phyloP scores from a whole-genome alignment of 2,329 filamentous ascomycete species.

The Xylaria sp. region DNA sequence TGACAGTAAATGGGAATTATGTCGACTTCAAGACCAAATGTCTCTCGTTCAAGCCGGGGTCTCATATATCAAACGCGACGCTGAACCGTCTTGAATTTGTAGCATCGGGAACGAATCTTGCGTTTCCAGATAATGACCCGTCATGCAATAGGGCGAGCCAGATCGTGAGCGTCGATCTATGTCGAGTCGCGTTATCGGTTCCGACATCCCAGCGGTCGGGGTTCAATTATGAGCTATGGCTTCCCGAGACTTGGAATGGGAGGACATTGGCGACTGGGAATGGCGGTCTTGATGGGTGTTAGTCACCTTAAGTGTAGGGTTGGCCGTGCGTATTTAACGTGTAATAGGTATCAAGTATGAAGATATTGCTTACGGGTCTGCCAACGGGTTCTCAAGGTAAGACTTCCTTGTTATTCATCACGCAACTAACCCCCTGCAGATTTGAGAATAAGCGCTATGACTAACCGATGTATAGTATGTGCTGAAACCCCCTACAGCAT shows the following conservation, averaged over 20 bases:
- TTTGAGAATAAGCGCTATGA: not conserved
- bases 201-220: constrained; percentile 53
- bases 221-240: constrained; percentile 59
- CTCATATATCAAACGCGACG: constrained; percentile 25
- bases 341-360: constrained; percentile 55
- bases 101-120: constrained; percentile 35
- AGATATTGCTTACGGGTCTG: constrained; percentile 56
- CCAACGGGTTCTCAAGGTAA: constrained; percentile 55
- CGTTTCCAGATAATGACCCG: constrained; percentile 40
- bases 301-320: constrained; percentile 10
- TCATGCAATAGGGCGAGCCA: constrained; percentile 38
- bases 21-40: constrained; percentile 32
- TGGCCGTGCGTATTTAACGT: not conserved
- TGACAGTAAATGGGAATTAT: not conserved
- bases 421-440: too few relatives aligned
- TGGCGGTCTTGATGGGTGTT: constrained; percentile 58
- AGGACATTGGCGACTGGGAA: constrained; percentile 61
- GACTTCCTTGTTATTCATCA: not conserved
- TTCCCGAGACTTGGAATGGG: constrained; percentile 58
- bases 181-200: constrained; percentile 47
- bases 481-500: not conserved
- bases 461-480: constrained; percentile 29
- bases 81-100: constrained; percentile 40
- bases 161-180: constrained; percentile 41
- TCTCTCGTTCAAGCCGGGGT: constrained; percentile 32